Conservation (phyloP, 768 basidiomycete species). For the Xanthoconium purpureum region DNA sequence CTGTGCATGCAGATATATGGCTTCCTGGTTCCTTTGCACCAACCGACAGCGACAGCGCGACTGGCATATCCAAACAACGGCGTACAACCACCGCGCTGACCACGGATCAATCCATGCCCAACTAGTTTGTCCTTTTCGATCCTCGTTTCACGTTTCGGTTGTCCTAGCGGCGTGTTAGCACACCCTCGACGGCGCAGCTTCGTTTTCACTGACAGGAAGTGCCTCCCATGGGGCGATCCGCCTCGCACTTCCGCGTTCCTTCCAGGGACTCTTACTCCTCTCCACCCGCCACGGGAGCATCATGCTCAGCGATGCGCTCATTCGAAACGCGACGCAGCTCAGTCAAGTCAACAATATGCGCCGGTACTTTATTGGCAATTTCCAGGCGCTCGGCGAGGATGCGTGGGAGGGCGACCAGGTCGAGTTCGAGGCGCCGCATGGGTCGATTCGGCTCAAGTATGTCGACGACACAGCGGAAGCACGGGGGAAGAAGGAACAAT, state of each 20-base stretch:
- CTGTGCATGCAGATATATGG: conserved; percentile 40
- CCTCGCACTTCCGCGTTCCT: conserved; percentile 19
- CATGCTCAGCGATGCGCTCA: conserved; percentile 10
- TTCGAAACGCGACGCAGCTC: conserved; percentile 18
- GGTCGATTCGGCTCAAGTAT: conserved; percentile 20
- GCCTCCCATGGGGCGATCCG: conserved; percentile 14
- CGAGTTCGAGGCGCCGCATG: conserved; percentile 16
- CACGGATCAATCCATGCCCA: conserved; percentile 15
- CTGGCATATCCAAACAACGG: not conserved
- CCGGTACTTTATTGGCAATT: conserved; percentile 29
- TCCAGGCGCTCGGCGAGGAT: conserved; percentile 11
- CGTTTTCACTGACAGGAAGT: conserved; percentile 15
- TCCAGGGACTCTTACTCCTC: conserved; percentile 14
- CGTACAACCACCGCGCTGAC: conserved; percentile 23
- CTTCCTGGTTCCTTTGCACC: conserved; percentile 17
- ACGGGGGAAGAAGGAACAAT: conserved; percentile 10
- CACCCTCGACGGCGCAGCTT: conserved; percentile 5
- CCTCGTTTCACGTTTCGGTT: not conserved
- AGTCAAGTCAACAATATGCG: conserved; percentile 16
- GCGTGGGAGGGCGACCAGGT: conserved; percentile 24
- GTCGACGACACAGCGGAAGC: conserved; percentile 10
- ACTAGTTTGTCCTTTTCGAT: conserved; percentile 15
- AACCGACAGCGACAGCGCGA: not conserved
- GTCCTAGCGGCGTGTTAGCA: conserved; percentile 5
- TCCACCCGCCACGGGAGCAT: conserved; percentile 19